Percentiles rank a stretch among this genome's conserved stretches.
These are phyloP conservation scores for Plasmopara halstedii DNA, from an alignment of 352 stramenopile genomes.

Conservation along the genomic window DNA sequence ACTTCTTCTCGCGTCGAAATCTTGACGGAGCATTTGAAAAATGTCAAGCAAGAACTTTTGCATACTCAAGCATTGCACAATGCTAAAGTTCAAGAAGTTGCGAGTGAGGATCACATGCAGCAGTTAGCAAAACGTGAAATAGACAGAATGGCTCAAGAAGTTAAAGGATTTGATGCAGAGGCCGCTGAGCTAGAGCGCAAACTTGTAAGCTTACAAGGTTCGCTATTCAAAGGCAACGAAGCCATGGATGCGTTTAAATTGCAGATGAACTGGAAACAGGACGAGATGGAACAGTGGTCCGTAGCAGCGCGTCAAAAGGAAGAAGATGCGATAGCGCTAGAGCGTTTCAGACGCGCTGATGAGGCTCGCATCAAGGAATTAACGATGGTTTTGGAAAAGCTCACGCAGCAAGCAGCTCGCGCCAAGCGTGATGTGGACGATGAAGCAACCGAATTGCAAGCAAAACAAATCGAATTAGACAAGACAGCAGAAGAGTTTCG, in stretches of 20 bases:
- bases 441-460: conserved; percentile 89
- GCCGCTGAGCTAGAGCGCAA: conserved; percentile 75
- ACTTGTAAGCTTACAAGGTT: conserved; percentile 84
- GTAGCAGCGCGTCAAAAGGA: conserved; percentile 94
- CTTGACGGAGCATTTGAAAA: conserved; percentile 95
- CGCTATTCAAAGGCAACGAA: conserved; percentile 90
- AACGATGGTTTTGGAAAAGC: conserved; percentile 89
- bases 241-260: conserved; percentile 94
- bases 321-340: conserved; percentile 89
- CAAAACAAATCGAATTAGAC: conserved; percentile 94
- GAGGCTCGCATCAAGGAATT: conserved; percentile 95
- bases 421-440: conserved; percentile 72
- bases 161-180: conserved; percentile 65
- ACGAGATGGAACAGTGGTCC: conserved; percentile 96
- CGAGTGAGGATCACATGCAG: conserved; percentile 90
- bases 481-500: conserved; percentile 93
- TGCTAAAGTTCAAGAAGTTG: conserved; percentile 90
- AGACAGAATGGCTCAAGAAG: conserved; percentile 70
- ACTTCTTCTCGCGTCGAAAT: conserved; percentile 87
- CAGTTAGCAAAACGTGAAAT: conserved; percentile 88
- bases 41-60: conserved; percentile 92
- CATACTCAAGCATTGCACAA: conserved; percentile 90
- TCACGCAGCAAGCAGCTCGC: conserved; percentile 81
- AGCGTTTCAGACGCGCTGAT: conserved; percentile 91
- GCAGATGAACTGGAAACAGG: conserved; percentile 98